Percentiles rank a stretch among this genome's conserved stretches.
These are phyloP conservation scores for Echinosphaeria canescens DNA, from an alignment of 2,329 filamentous ascomycete genomes.

Conservation along the genomic window DNA sequence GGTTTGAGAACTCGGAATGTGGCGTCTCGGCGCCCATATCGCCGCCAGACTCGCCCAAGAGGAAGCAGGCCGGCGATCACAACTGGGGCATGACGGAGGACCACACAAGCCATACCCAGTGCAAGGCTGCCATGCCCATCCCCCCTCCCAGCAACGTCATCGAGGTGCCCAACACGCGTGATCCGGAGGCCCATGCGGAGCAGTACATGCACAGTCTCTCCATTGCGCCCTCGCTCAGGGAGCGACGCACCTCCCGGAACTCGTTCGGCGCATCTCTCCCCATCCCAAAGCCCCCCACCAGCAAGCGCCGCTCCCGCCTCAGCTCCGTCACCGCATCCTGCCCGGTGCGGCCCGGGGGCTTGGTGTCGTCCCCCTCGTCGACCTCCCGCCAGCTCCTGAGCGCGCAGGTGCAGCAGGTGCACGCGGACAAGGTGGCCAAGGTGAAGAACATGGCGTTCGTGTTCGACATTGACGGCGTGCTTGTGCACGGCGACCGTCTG, in stretches of 20 bases:
- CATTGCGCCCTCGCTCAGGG: conserved; percentile 42
- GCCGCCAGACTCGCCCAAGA: background rate
- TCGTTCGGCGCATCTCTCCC: conserved; percentile 54
- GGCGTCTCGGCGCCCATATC: conserved; percentile 13
- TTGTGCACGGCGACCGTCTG: conserved; percentile 49
- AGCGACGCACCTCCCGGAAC: conserved; percentile 49
- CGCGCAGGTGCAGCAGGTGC: conserved; percentile 47
- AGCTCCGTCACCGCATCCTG: conserved; percentile 29
- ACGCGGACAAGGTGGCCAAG: conserved; percentile 38
- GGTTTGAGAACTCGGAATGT: conserved; percentile 34
- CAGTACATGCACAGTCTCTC: conserved; percentile 57
- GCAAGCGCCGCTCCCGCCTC: conserved; percentile 45
- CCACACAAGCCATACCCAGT: no score
- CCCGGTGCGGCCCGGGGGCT: conserved; percentile 30
- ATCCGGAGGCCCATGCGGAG: conserved; percentile 43
- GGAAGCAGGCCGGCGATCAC: conserved; percentile 9
- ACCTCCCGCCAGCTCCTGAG: conserved; percentile 46
- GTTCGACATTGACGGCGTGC: conserved; percentile 61
- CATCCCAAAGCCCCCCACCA: conserved; percentile 49
- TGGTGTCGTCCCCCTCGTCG: conserved; percentile 26
- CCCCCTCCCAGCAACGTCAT: no score
- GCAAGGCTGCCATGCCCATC: no score
- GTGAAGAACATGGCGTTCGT: conserved; percentile 69
- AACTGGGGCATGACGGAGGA: no score
- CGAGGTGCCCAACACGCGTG: conserved; percentile 48